phyloP scores from a whole-genome alignment of 2,329 filamentous ascomycete species.

The Fusarium aywerte region DNA sequence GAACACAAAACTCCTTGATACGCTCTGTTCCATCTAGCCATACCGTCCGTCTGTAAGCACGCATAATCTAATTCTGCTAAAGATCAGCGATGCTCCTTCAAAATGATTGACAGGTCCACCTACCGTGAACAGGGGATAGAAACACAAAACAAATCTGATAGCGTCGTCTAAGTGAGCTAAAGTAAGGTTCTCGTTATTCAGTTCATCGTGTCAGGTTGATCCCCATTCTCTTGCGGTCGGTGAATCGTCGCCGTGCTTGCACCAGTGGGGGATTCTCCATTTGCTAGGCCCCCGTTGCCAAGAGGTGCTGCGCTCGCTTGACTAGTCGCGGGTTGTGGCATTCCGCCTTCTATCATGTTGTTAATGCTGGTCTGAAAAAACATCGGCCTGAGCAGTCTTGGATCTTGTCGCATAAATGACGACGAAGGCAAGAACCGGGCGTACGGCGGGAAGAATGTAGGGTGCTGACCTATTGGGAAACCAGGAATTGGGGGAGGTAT shows the following conservation, averaged over 20 bases:
- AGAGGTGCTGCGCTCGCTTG: conserved; percentile 49
- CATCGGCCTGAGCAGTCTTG: conserved; percentile 36
- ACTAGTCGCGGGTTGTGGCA: conserved; percentile 22
- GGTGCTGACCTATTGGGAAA: conserved; percentile 40
- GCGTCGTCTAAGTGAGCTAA: conserved; percentile 26
- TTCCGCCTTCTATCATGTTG: conserved; percentile 43
- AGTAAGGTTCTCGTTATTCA: conserved; percentile 29
- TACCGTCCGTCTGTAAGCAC: conserved; percentile 18
- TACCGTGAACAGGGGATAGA: conserved; percentile 37
- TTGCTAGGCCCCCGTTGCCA: conserved; percentile 39
- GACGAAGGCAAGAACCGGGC: conserved; percentile 33
- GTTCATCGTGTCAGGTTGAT: conserved; percentile 39
- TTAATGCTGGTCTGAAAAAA: conserved; percentile 47
- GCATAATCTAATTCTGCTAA: conserved; percentile 31
- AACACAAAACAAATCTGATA: conserved; percentile 26
- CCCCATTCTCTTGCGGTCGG: conserved; percentile 37
- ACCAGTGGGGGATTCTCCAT: conserved; percentile 44
- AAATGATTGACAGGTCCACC: neutral
- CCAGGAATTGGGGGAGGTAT: conserved; percentile 46
- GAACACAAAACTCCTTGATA: conserved; percentile 36
- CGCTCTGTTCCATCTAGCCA: conserved; percentile 34
- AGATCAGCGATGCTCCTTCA: conserved; percentile 14
- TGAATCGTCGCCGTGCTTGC: conserved; percentile 54
- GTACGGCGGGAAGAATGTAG: conserved; percentile 31
- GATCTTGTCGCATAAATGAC: conserved; percentile 31